Evolutionary conservation across 768 basidiomycete species (phyloP).

Genomic region (Rhizopogon roseolus): DNA sequence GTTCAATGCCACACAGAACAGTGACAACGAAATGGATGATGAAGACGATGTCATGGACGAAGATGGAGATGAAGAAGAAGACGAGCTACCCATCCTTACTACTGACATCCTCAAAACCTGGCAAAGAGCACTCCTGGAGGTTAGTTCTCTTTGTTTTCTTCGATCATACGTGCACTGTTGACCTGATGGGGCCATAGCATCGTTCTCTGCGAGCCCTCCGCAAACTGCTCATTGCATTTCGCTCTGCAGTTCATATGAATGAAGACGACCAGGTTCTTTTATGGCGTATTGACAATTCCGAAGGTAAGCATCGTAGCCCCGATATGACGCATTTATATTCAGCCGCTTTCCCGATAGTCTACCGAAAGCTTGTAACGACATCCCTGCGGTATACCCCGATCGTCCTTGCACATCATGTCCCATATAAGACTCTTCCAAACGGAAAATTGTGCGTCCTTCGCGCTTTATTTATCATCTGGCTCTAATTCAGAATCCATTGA

Average conservation of each 20-base stretch:
- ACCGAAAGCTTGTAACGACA: slow-evolving; percentile 87
- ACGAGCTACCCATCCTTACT: slow-evolving; percentile 52
- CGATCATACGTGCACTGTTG: not conserved
- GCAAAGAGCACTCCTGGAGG: slow-evolving; percentile 89
- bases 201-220: slow-evolving; percentile 80
- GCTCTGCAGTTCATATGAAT: slow-evolving; percentile 86
- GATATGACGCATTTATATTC: not conserved
- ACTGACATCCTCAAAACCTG: slow-evolving; percentile 68
- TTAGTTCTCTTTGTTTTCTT: slow-evolving; percentile 22
- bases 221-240: slow-evolving; percentile 85
- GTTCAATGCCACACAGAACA: slow-evolving; percentile 50
- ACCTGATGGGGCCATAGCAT: slow-evolving; percentile 44
- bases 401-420: slow-evolving; percentile 80
- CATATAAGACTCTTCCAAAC: slow-evolving; percentile 74
- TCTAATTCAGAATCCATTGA: slow-evolving; percentile 2
- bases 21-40: slow-evolving; percentile 38
- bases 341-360: slow-evolving; percentile 49
- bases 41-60: slow-evolving; percentile 45
- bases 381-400: slow-evolving; percentile 88
- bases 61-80: slow-evolving; percentile 36
- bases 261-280: slow-evolving; percentile 75
- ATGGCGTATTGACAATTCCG: slow-evolving; percentile 82
- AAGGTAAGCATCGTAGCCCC: slow-evolving; percentile 41
- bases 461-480: not conserved
- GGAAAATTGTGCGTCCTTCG: slow-evolving; percentile 74